A percentile compares a stretch with the other conserved stretches of the same genome.
These are phyloP conservation scores for Sporothrix luriei DNA, from an alignment of 2,329 filamentous ascomycete species.

Conservation along the genomic window DNA sequence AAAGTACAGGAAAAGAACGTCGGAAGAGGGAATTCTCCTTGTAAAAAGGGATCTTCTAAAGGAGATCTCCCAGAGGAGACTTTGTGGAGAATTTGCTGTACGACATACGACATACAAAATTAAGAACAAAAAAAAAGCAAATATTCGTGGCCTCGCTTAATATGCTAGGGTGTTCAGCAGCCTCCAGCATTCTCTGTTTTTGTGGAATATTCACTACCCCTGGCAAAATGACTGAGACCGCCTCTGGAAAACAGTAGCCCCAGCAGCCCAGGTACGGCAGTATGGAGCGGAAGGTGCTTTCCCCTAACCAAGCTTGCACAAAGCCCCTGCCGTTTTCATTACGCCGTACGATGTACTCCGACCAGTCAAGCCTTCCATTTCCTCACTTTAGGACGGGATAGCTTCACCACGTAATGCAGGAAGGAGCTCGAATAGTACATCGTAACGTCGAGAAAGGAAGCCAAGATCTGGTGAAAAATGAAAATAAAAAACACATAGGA, in stretches of 20 bases:
- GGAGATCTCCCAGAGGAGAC: no score
- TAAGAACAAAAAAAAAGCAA: no score
- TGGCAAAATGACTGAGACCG: slow-evolving; percentile 11
- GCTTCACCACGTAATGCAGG: background rate
- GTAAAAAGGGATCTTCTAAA: no score
- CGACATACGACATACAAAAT: no score
- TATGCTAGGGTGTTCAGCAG: background rate
- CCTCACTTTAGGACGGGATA: background rate
- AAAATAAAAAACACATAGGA: background rate
- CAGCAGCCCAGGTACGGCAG: background rate
- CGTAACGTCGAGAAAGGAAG: background rate
- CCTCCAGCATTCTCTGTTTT: background rate
- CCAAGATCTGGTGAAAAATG: background rate
- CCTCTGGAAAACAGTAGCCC: slow-evolving; percentile 10
- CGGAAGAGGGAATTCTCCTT: no score
- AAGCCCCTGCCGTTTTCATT: background rate
- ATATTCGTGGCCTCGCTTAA: background rate
- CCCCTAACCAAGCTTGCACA: slow-evolving; percentile 17
- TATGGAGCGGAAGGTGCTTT: slow-evolving; percentile 4
- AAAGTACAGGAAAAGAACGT: no score
- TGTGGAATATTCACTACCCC: slow-evolving; percentile 2
- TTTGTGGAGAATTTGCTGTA: no score
- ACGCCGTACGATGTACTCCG: no score
- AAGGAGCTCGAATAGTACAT: background rate
- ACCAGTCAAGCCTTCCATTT: background rate